A percentile compares a stretch with the other conserved stretches of the same genome.
phyloP scores from a whole-genome alignment of 768 basidiomycete genomes.

The Tremella yokohamensis region DNA sequence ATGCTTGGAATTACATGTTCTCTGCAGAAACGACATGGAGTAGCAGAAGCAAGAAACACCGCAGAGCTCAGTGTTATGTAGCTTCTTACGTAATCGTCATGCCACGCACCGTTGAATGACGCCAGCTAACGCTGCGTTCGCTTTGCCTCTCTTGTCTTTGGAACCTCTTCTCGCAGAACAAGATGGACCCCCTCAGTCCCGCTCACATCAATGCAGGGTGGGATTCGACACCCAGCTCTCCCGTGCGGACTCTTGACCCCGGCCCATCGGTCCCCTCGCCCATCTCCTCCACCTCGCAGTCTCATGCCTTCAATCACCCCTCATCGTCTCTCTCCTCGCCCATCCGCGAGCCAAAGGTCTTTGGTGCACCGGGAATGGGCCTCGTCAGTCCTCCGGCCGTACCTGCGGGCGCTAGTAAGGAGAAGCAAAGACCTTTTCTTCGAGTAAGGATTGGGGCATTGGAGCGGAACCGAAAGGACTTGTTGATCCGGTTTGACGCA shows the following conservation, averaged over 20 bases:
- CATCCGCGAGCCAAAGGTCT: slow-evolving; percentile 38
- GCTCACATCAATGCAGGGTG: slow-evolving; percentile 27
- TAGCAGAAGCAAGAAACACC: too few species aligned
- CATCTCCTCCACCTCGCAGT: not conserved
- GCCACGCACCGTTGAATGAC: too few species aligned
- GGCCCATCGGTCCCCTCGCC: not conserved
- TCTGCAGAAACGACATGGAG: too few species aligned
- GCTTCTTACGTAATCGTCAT: too few species aligned
- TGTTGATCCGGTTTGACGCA: slow-evolving; percentile 89
- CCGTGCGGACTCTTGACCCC: slow-evolving; percentile 1
- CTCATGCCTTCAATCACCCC: not conserved
- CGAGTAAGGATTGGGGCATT: slow-evolving; percentile 83
- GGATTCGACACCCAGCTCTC: slow-evolving; percentile 18
- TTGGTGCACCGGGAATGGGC: slow-evolving; percentile 33
- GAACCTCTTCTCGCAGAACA: not conserved
- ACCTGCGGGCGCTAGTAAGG: slow-evolving; percentile 2
- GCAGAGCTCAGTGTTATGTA: too few species aligned
- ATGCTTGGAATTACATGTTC: too few species aligned
- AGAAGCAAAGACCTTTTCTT: slow-evolving; percentile 58
- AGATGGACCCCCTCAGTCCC: slow-evolving; percentile 31
- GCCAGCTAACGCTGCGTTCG: too few species aligned
- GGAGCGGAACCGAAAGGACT: slow-evolving; percentile 91
- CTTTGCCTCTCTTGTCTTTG: too few species aligned
- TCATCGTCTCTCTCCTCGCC: slow-evolving; percentile 14
- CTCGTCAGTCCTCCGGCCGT: slow-evolving; percentile 20